Evolutionary conservation across 139 green algal genomes (phyloP).

Genomic region (Haematococcus lacustris): DNA sequence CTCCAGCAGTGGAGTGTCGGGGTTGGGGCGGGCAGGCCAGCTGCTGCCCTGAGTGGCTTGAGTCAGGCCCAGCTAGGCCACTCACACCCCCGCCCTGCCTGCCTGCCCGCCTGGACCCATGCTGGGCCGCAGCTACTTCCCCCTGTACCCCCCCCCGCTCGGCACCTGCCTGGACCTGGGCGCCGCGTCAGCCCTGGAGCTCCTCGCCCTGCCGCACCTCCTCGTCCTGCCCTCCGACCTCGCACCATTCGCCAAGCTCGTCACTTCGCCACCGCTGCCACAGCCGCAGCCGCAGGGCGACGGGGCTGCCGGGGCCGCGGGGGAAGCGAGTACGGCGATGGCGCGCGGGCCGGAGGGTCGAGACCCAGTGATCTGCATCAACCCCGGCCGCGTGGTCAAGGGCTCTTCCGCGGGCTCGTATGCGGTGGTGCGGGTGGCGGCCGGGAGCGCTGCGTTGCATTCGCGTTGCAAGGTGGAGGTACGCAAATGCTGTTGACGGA

Average conservation of each 20-base stretch:
- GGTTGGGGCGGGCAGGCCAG: not conserved
- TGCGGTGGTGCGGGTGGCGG: not conserved
- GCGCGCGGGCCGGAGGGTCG: too few relatives aligned
- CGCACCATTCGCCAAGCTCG: slow-evolving; percentile 76
- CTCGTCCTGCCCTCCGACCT: slow-evolving; percentile 90
- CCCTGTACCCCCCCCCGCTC: slow-evolving; percentile 71
- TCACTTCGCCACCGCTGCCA: not conserved
- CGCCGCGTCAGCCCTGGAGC: slow-evolving; percentile 37
- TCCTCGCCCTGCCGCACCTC: slow-evolving; percentile 68
- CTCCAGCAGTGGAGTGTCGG: too few relatives aligned
- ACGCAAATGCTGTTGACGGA: too few relatives aligned
- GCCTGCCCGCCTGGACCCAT: not conserved
- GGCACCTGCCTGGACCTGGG: slow-evolving; percentile 70
- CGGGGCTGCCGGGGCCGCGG: too few relatives aligned
- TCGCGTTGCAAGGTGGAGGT: too few relatives aligned
- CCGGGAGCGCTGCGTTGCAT: not conserved
- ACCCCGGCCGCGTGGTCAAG: not conserved
- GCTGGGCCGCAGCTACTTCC: slow-evolving; percentile 66
- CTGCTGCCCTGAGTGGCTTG: not conserved
- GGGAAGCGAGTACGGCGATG: too few relatives aligned
- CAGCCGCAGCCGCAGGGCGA: not conserved
- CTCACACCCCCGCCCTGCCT: not conserved
- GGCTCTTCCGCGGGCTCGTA: not conserved
- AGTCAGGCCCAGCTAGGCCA: not conserved
- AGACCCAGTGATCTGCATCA: not conserved